These are phyloP conservation scores for Cryptosporidium parvum DNA, from an alignment of 169 alveolate species.

Conservation along the genomic window DNA sequence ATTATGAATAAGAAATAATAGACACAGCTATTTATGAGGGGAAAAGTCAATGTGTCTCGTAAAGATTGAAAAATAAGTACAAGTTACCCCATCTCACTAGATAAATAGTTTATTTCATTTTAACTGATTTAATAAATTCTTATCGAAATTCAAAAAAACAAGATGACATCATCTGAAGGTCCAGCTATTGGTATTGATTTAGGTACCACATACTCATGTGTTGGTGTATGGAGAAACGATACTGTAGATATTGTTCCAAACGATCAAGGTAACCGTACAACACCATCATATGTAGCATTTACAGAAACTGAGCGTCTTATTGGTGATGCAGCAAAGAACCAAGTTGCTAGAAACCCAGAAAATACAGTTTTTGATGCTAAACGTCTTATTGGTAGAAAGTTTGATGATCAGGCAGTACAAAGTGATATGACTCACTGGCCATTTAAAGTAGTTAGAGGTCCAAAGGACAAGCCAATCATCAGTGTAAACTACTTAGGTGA, in stretches of 20 bases:
- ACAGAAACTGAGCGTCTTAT: conserved; percentile 94
- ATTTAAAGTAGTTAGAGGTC: conserved; percentile 92
- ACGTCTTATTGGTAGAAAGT: conserved; percentile 97
- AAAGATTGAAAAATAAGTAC: neutral
- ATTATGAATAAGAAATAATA: neutral
- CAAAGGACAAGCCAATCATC: conserved; percentile 95
- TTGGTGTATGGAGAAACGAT: conserved; percentile 97
- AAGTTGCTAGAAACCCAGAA: conserved; percentile 96
- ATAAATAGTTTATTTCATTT: conserved; percentile 15
- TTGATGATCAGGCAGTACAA: conserved; percentile 94
- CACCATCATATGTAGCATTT: conserved; percentile 98
- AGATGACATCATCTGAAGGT: conserved; percentile 85
- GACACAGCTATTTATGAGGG: conserved; percentile 68
- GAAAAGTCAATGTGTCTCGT: conserved; percentile 63
- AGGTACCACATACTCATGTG: conserved; percentile 98
- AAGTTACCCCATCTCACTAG: conserved; percentile 13
- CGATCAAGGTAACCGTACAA: conserved; percentile 95
- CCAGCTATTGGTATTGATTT: conserved; percentile 98
- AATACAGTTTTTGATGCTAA: conserved; percentile 98
- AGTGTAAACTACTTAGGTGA: conserved; percentile 91
- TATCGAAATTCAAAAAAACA: conserved; percentile 23
- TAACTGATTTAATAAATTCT: conserved; percentile 1
- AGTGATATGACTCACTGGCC: conserved; percentile 95
- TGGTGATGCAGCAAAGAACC: conserved; percentile 98
- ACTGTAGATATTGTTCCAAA: conserved; percentile 97